A percentile compares a stretch with the other conserved stretches of the same genome.
phyloP scores from a whole-genome alignment of 2,329 filamentous ascomycete genomes.

The Beauveria australis region DNA sequence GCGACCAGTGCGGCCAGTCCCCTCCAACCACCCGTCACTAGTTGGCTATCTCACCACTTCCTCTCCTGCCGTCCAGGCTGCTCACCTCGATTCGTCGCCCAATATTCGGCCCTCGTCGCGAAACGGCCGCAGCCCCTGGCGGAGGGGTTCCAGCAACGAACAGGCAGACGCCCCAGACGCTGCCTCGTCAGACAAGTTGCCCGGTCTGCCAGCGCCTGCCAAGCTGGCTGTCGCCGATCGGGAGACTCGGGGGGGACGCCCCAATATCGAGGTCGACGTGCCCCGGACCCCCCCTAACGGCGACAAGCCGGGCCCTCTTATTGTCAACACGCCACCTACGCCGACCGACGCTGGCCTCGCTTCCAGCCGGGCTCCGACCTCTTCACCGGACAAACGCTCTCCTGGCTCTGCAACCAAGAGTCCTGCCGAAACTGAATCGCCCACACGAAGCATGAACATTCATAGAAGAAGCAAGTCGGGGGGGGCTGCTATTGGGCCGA shows the following conservation, averaged over 20 bases:
- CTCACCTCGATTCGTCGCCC: constrained; percentile 29
- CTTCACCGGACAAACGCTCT: constrained; percentile 21
- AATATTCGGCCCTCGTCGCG: constrained; percentile 12
- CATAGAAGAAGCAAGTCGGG: constrained; percentile 50
- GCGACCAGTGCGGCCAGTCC: constrained; percentile 31
- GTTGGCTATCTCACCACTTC: constrained; percentile 61
- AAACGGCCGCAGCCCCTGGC: constrained; percentile 8
- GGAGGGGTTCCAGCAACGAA: constrained; percentile 9
- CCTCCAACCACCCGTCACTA: constrained; percentile 55
- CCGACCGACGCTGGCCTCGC: constrained; percentile 38
- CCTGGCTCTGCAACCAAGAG: constrained; percentile 19
- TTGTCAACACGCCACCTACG: constrained; percentile 60
- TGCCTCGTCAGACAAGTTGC: constrained; percentile 17
- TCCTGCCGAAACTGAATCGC: constrained; percentile 47
- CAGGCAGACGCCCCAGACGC: constrained; percentile 16
- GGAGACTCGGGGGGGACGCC: constrained; percentile 19
- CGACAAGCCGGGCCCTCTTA: constrained; percentile 41
- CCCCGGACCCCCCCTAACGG: constrained; percentile 41
- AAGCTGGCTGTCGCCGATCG: constrained; percentile 22
- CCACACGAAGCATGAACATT: constrained; percentile 63
- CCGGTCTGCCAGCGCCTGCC: constrained; percentile 23
- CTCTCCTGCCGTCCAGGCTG: constrained; percentile 56
- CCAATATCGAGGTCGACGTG: constrained; percentile 22
- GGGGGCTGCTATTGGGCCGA: constrained; percentile 55
- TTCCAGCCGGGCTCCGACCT: constrained; percentile 16